Percentiles rank a stretch among this genome's conserved stretches.
Conservation (phyloP, 176 grass and related monocot species). For the Zoysia pacifica region DNA sequence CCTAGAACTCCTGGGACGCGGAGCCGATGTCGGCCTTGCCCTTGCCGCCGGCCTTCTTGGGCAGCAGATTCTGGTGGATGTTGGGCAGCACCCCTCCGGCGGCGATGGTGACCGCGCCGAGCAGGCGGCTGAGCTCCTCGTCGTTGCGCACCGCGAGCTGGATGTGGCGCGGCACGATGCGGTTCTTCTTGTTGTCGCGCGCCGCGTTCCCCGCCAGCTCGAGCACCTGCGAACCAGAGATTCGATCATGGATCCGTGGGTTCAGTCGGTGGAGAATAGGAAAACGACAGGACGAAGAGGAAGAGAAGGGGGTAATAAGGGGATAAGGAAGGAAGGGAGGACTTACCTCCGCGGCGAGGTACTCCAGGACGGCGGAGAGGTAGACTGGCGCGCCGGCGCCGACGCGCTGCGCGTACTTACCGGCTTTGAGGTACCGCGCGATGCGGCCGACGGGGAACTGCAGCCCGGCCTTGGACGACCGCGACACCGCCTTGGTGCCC, state of each 20-base stretch:
- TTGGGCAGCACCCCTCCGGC: slow-evolving; percentile 58
- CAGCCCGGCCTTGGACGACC: slow-evolving; percentile 69
- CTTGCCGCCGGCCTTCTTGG: slow-evolving; percentile 58
- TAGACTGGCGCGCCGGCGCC: slow-evolving; percentile 72
- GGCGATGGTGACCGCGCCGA: slow-evolving; percentile 51
- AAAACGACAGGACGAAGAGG: background rate
- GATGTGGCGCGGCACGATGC: slow-evolving; percentile 67
- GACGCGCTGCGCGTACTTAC: slow-evolving; percentile 80
- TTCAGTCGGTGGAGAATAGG: accelerated
- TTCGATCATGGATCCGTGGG: background rate
- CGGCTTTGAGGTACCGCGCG: slow-evolving; percentile 71
- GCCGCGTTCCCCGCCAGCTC: slow-evolving; percentile 66
- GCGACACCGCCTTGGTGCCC: slow-evolving; percentile 45
- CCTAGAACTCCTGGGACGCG: slow-evolving; percentile 64
- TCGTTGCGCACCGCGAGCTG: slow-evolving; percentile 69
- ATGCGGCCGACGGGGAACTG: slow-evolving; percentile 86
- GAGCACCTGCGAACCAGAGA: slow-evolving; percentile 22
- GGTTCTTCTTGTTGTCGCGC: slow-evolving; percentile 71
- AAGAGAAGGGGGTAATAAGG: background rate
- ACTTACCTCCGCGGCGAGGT: slow-evolving; percentile 70
- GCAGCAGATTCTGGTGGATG: slow-evolving; percentile 50
- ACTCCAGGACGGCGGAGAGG: slow-evolving; percentile 84
- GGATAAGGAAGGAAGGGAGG: background rate
- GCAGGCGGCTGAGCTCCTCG: slow-evolving; percentile 57
- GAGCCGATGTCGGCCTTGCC: slow-evolving; percentile 53